Base-by-base conservation (phyloP, 495 filamentous ascomycete genomes). In the Penicillium soppii region DNA sequence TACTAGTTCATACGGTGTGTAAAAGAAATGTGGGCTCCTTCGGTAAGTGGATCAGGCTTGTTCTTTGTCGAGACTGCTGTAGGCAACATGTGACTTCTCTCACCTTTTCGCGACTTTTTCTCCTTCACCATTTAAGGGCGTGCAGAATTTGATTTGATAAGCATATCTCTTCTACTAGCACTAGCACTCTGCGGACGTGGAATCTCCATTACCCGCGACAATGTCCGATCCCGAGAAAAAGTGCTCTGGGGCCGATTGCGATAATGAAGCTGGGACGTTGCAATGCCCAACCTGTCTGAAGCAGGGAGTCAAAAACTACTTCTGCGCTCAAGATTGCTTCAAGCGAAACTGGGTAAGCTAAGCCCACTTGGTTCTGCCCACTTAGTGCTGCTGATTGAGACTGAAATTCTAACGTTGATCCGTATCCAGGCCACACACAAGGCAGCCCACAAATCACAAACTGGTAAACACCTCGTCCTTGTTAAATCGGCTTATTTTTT, bases 271-370 rank as follows among this genome's bases (percentile, higher is more conserved):
- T 33, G 81, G 86, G 19, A 67, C 78, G 9, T 70, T 95, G n/a
- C 89, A 95, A 62, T 95, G 90, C 68, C 90, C 90, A 25, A 92
- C 84, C 21, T 95, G 90, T 60, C 72, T 92, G 53, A 91, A 88
- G 62, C 62, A 89, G 10, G 90, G 83, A 15, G 3, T 54, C n/a
- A 91, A 87, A 69, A 85, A 86, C 66, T 92, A 77, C 62, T 95
- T 95, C 72, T 95, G 90, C 72, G 84, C 86, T 1, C 90, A 95
- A 63, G 90, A 95, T 54, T 95, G 90, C 74, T 95, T 95, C 71
- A 95, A 92, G 74, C 82, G 79, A 63, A 94, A 85, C 70, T 95
- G 90, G 90, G 90, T 94, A 73, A 58, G 82, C 54, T 48, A 37
- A 32, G 40, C 44, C 50, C 10, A 8, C n/a, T n/a, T n/a, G 2